Conservation (phyloP, 148 eudicot species). For the Dianthus caryophyllus region DNA sequence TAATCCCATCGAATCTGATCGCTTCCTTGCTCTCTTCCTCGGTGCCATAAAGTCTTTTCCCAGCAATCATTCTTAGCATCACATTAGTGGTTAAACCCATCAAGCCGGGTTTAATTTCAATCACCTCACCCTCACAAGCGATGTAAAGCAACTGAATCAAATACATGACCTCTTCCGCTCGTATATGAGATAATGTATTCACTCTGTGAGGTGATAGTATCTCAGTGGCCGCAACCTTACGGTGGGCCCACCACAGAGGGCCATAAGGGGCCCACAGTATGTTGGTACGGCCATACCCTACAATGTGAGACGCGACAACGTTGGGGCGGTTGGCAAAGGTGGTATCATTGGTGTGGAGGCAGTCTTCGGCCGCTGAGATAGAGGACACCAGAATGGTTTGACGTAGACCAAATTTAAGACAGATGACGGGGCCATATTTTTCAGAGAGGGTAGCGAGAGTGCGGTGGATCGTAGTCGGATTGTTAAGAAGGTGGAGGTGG, state of each 20-base stretch:
- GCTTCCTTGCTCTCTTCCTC: conserved; percentile 18
- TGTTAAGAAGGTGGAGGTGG: conserved; percentile 44
- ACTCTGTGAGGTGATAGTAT: conserved; percentile 43
- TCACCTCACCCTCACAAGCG: not conserved
- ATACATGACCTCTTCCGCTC: conserved; percentile 28
- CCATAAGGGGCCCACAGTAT: conserved; percentile 52
- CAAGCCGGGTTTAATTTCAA: conserved; percentile 31
- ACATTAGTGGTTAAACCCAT: conserved; percentile 32
- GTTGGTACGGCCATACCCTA: conserved; percentile 38
- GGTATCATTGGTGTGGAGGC: conserved; percentile 42
- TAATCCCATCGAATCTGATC: conserved; percentile 16
- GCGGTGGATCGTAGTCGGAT: conserved; percentile 31
- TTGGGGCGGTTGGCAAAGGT: conserved; percentile 49
- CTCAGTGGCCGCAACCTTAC: conserved; percentile 41
- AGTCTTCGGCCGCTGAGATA: conserved; percentile 38
- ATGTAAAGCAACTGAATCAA: conserved; percentile 12
- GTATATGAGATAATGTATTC: conserved; percentile 21
- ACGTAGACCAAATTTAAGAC: conserved; percentile 42
- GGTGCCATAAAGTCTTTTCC: conserved; percentile 29
- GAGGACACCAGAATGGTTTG: conserved; percentile 47
- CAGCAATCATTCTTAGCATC: conserved; percentile 44
- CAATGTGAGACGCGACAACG: conserved; percentile 30
- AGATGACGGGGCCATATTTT: conserved; percentile 34
- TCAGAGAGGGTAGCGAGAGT: conserved; percentile 28
- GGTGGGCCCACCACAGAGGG: conserved; percentile 45